Base-by-base conservation (phyloP, 2,329 filamentous ascomycete genomes). In the Fusarium ambrosium region DNA sequence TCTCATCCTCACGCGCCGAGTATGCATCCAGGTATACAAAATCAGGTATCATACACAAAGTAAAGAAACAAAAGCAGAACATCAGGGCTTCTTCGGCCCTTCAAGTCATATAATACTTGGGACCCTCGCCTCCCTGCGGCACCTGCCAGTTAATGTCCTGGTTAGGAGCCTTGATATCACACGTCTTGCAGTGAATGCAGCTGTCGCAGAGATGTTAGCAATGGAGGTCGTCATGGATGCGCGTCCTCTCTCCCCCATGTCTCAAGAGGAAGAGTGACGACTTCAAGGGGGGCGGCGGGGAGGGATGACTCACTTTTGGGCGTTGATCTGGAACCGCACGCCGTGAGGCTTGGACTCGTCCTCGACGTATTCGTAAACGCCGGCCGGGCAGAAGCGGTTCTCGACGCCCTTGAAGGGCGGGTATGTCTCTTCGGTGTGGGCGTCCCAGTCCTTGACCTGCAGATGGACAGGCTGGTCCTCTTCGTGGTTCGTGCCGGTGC, bases 141-240 rank as follows among this genome's bases (percentile, higher is more conserved):
- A 97, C 97, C 78, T 95, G 91, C 95, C 95, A 98, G 84, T 98
- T 98, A 85, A 99, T 98, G 81, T 98, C 97, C 86, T 99, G 97
- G 72, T 92, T 91, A 9, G 97, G 97, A 18, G 95, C 96, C 87
- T 99, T 99, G 86, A 99, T 99, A 84, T 99, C 97, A 83, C 97
- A 99, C 16, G 97, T 99, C 89, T 99, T 99, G 89, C 97, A 99
- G 85, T 99, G 97, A 75, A 99, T 97, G 83, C 97, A 99, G 85
- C 95, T 98, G 77, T 45, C 45, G 4, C 9, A 32, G 22, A 63
- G 10, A 65, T 58, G 66, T 75, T 51, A 77, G 72, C 51, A 45
- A 71, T 59, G 34, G 27, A 39, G 9, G 11, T 43, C 55, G 18
- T 63, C 51, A 18, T 43, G 20, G 27, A 36, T 60, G 16, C 34